Evolutionary conservation across 192 early-diverging fungal species (phyloP).

Genomic region (Podila horticola): DNA sequence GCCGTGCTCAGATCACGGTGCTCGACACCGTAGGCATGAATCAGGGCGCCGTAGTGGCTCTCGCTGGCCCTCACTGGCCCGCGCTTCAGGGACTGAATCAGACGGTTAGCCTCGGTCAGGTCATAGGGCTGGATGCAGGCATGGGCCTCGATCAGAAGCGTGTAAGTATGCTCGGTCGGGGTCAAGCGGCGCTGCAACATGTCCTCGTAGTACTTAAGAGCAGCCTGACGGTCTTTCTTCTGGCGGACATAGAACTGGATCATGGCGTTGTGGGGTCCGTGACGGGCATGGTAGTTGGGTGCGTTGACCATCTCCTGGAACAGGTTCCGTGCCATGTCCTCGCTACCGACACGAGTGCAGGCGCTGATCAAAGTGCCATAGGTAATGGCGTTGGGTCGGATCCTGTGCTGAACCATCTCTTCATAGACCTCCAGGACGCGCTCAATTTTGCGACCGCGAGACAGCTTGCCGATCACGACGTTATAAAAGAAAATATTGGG

Average conservation of each 20-base stretch:
- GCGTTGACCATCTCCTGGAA: constrained; percentile 62
- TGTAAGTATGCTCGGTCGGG: constrained; percentile 65
- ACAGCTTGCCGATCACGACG: constrained; percentile 69
- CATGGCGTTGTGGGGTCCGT: constrained; percentile 69
- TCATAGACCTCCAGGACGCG: constrained; percentile 57
- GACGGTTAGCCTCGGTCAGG: constrained; percentile 59
- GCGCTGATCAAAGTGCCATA: constrained; percentile 68
- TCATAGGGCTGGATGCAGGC: constrained; percentile 66
- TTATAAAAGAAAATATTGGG: constrained; percentile 70
- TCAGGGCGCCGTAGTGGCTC: constrained; percentile 64
- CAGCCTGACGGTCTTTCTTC: constrained; percentile 55
- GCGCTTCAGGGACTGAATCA: constrained; percentile 58
- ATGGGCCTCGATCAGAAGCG: constrained; percentile 65
- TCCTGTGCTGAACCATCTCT: constrained; percentile 61
- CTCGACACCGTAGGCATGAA: constrained; percentile 65
- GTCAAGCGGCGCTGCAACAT: constrained; percentile 53
- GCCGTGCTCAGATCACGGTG: constrained; percentile 63
- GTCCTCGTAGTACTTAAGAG: constrained; percentile 58
- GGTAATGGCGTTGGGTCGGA: constrained; percentile 62
- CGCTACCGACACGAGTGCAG: constrained; percentile 49
- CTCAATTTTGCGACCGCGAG: constrained; percentile 65
- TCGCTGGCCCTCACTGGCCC: constrained; percentile 53
- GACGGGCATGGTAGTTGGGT: constrained; percentile 57
- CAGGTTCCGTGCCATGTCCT: constrained; percentile 54
- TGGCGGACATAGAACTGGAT: constrained; percentile 72